These are phyloP conservation scores for Boletellus ananiceps DNA, from an alignment of 768 basidiomycete genomes.

Conservation along the genomic window DNA sequence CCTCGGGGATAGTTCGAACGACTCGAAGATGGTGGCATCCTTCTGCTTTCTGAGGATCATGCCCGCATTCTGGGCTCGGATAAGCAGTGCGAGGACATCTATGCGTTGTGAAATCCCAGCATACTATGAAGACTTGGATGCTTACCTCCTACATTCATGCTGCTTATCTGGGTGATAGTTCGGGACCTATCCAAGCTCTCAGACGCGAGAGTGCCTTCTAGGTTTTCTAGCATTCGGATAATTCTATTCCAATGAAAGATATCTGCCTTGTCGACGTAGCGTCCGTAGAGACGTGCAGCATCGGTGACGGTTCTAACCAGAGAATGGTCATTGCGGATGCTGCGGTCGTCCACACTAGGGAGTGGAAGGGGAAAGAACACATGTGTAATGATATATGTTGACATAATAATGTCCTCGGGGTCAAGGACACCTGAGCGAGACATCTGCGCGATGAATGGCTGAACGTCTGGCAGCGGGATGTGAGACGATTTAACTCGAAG, in stretches of 20 bases:
- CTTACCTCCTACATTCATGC: not conserved
- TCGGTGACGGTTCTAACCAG: conserved; percentile 18
- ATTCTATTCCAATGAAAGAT: not conserved
- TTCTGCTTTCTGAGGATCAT: conserved; percentile 33
- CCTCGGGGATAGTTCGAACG: conserved; percentile 41
- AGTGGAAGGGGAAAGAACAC: conserved; percentile 26
- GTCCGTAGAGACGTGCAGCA: not conserved
- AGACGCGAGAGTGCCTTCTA: not conserved
- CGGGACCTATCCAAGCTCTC: not conserved
- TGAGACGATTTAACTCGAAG: too few species aligned
- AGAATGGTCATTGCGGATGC: conserved; percentile 17
- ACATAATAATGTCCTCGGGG: not conserved
- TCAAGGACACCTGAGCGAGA: not conserved
- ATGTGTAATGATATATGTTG: conserved; percentile 34
- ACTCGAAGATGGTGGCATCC: conserved; percentile 5
- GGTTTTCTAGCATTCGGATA: not conserved
- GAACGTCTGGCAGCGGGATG: too few species aligned
- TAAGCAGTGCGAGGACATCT: conserved; percentile 37
- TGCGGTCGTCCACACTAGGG: not conserved
- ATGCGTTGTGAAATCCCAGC: not conserved
- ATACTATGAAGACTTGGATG: not conserved
- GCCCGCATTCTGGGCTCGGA: conserved; percentile 46
- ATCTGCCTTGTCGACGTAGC: not conserved
- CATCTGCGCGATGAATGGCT: not conserved
- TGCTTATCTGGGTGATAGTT: not conserved